Percentiles rank a stretch among this genome's conserved stretches.
Conservation (phyloP, 1,284 basidiomycete species). For the Ustilago shanxiensis region DNA sequence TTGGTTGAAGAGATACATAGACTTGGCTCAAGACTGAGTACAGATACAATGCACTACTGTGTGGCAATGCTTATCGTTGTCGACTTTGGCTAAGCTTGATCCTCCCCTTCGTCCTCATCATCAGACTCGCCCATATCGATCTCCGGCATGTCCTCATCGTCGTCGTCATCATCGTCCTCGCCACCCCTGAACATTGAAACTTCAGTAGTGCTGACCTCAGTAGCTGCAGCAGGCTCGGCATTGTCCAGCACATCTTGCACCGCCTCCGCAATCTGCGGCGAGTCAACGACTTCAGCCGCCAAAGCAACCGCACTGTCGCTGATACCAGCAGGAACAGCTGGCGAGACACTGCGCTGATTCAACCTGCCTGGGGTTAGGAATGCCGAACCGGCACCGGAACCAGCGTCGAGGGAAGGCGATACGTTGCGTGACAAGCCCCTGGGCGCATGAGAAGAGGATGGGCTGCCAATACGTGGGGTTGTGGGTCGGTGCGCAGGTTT, state of each 20-base stretch:
- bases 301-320: conserved; percentile 9
- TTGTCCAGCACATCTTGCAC: conserved; percentile 6
- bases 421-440: conserved; percentile 17
- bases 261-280: conserved; percentile 10
- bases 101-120: conserved; percentile 11
- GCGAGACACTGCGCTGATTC: neutral
- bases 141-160: conserved; percentile 56
- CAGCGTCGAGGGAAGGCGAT: conserved; percentile 29
- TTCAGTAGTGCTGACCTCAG: neutral
- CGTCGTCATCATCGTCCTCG: conserved; percentile 38
- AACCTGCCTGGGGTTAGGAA: conserved; percentile 16
- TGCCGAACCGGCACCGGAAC: neutral
- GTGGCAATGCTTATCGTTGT: neutral
- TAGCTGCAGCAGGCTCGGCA: neutral
- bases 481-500: conserved; percentile 35
- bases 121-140: conserved; percentile 55
- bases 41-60: neutral
- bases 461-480: conserved; percentile 48
- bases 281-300: conserved; percentile 10
- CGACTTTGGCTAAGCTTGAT: neutral
- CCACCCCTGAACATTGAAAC: neutral
- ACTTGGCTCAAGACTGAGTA: neutral
- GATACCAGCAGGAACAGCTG: neutral
- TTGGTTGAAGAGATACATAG: neutral
- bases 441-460: conserved; percentile 12